phyloP scores from a whole-genome alignment of 495 filamentous ascomycete species.

The Margaritispora aquatica region DNA sequence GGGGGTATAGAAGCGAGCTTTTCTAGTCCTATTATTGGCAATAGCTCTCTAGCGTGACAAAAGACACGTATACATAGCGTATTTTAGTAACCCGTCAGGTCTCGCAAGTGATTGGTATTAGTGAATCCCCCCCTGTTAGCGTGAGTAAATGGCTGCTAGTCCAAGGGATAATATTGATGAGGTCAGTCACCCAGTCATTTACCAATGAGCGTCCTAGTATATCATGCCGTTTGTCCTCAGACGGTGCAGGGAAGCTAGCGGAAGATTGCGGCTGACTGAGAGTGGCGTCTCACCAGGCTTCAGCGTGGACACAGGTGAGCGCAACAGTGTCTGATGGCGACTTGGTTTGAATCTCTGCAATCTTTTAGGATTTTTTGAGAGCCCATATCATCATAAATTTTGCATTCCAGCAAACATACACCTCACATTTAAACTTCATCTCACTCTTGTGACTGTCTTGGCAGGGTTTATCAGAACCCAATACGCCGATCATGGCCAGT shows the following conservation, averaged over 20 bases:
- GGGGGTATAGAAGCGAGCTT: no score
- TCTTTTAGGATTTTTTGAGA: not conserved
- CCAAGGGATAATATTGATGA: no score
- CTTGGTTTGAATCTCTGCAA: not conserved
- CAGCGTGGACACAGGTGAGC: not conserved
- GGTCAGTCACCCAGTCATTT: not conserved
- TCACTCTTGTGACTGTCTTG: not conserved
- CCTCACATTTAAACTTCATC: not conserved
- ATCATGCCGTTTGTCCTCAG: not conserved
- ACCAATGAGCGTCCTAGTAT: not conserved
- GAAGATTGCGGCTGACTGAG: constrained; percentile 8
- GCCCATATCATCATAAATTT: not conserved
- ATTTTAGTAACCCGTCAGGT: no score
- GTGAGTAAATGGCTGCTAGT: no score
- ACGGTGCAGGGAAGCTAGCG: constrained; percentile 2
- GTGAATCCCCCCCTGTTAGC: no score
- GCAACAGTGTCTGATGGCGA: not conserved
- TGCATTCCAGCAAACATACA: not conserved
- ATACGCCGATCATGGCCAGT: constrained; percentile 5
- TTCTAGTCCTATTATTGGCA: no score
- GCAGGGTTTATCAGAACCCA: no score
- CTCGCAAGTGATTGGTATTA: no score
- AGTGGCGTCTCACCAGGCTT: not conserved
- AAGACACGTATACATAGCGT: no score
- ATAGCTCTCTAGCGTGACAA: no score